Base-by-base conservation (phyloP, 495 filamentous ascomycete genomes). In the Cladorrhinum samala region DNA sequence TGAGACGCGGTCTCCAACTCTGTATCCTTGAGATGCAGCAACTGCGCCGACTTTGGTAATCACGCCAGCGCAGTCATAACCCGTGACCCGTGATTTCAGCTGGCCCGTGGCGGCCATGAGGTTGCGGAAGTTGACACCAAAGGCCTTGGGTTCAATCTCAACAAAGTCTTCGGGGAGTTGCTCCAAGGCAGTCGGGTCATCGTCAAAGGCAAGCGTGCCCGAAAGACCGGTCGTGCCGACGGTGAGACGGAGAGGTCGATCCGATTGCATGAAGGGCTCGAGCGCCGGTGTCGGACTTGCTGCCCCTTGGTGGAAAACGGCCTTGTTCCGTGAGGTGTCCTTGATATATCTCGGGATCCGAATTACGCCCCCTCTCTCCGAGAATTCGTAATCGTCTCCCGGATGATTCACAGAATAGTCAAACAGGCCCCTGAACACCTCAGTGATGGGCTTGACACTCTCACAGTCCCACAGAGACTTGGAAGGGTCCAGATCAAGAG, bases 21-120 rank as follows among this genome's bases (percentile, higher is more conserved):
- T 60, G 48, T 77, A 54, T 0, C 58, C 56, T 53, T 52, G 63
- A n/a, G 41, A 62, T 2, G 75, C 67, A 11, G 84, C 68, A 8
- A 63, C 66, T 8, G 72, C 55, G 3, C 83, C 81, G 3, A 85
- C 71, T 0, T 77, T 73, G 0, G 71, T 74, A 6, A 85, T 69
- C 16, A 80, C 54, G 1, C 72, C 67, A 1, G 66, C 65, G 40
- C 70, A 75, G 27, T 78, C 79, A 23, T 69, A 62, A 2, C 76
- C 74, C 23, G 82, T 61, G 24, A 61, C 54, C 14, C 58, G 47
- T 8, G 64, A 64, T 33, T 66, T 62, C 1, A 78, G 56, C 30
- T 72, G 64, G 1, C 79, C 80, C 68, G 83, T 72, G 2, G 75
- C 71, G 1, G 75, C 71, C 55, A 81, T 74, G 6, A 82, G 65